phyloP scores from a whole-genome alignment of 2,329 filamentous ascomycete genomes.

The Hymenoscyphus linearis region DNA sequence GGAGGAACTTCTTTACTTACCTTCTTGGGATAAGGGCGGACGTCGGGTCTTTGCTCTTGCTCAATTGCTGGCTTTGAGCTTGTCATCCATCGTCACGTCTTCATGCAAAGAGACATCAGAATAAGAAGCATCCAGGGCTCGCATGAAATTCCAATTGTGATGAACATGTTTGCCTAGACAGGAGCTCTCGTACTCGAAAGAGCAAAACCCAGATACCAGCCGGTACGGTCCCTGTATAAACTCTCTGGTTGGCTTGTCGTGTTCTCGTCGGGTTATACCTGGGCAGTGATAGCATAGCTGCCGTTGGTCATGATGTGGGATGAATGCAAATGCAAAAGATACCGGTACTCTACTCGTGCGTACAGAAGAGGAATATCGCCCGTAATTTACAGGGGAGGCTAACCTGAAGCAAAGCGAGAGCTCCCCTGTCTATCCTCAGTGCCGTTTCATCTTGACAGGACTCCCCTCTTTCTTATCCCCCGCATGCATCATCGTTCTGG shows the following conservation, averaged over 20 bases:
- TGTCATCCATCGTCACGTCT: neutral
- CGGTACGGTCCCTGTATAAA: neutral
- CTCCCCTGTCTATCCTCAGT: conserved; percentile 17
- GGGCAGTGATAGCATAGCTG: neutral
- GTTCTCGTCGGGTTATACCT: neutral
- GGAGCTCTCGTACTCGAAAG: neutral
- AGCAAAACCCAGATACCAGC: conserved; percentile 2
- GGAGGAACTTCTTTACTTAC: neutral
- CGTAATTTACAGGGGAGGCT: neutral
- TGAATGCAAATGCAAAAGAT: neutral
- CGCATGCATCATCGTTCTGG: conserved; percentile 1
- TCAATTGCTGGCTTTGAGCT: neutral
- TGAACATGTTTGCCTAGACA: conserved; percentile 15
- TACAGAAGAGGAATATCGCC: neutral
- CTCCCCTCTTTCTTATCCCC: conserved; percentile 1
- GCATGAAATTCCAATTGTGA: conserved; percentile 19
- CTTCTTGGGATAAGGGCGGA: neutral
- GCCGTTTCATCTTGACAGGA: conserved; percentile 22
- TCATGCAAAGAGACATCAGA: conserved; percentile 2
- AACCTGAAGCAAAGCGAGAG: conserved; percentile 23
- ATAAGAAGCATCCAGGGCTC: neutral
- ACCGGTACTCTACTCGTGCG: no score
- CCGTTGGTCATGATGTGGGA: neutral
- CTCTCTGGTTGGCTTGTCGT: neutral
- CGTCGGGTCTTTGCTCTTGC: neutral